phyloP scores from a whole-genome alignment of 352 stramenopile species.

The Albugo candida region DNA sequence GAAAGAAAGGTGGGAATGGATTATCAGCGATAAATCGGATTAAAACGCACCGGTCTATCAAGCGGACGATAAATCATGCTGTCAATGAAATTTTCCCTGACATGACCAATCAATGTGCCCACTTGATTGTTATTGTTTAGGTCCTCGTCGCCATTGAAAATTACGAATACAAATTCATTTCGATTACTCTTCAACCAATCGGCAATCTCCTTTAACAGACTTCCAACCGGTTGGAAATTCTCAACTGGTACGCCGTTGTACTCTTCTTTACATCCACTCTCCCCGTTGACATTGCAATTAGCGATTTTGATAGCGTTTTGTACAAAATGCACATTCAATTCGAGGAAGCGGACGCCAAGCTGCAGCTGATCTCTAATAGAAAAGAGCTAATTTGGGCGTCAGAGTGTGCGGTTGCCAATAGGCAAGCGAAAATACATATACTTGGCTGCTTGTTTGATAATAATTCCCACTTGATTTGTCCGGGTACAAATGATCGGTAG shows the following conservation, averaged over 20 bases:
- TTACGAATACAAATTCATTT: conserved; percentile 59
- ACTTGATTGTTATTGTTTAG: conserved; percentile 68
- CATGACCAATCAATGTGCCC: conserved; percentile 28
- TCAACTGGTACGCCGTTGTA: conserved; percentile 32
- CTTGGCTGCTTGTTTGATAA: too few species aligned
- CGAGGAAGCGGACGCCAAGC: conserved; percentile 52
- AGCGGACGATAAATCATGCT: conserved; percentile 40
- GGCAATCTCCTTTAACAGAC: conserved; percentile 25
- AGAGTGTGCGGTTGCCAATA: not conserved
- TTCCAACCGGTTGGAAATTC: conserved; percentile 8
- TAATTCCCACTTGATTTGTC: not conserved
- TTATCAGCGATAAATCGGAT: too few species aligned
- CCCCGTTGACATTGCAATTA: conserved; percentile 39
- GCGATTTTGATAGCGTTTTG: conserved; percentile 30
- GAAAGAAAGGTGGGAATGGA: too few species aligned
- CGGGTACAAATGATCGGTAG: not conserved
- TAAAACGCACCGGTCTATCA: conserved; percentile 16
- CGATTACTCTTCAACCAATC: conserved; percentile 32
- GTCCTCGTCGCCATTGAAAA: conserved; percentile 62
- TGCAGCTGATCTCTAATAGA: conserved; percentile 59
- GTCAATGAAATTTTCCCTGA: conserved; percentile 31
- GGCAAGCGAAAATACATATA: too few species aligned
- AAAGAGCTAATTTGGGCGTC: conserved; percentile 16
- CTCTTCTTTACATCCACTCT: conserved; percentile 55
- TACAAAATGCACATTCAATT: conserved; percentile 72